These are phyloP conservation scores for Colletotrichum melonis DNA, from an alignment of 2,329 filamentous ascomycete species.

Conservation along the genomic window DNA sequence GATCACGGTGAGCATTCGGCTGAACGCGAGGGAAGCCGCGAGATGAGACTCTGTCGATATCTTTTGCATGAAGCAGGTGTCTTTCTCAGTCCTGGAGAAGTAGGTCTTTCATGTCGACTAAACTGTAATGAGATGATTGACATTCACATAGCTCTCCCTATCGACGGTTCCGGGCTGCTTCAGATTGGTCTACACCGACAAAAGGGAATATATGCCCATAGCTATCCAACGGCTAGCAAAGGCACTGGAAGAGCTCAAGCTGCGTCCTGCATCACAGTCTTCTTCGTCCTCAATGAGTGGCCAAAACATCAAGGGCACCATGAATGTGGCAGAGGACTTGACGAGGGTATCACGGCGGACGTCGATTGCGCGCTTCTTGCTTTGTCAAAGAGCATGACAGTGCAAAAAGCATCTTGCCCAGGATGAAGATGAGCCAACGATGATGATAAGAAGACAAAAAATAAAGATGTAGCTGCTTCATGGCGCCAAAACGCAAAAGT, in stretches of 20 bases:
- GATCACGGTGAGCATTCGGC: neutral
- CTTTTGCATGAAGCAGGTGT: slow-evolving; percentile 5
- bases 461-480: rapidly evolving
- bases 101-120: neutral
- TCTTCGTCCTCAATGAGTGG: neutral
- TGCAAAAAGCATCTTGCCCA: rapidly evolving
- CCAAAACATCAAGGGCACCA: neutral
- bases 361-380: neutral
- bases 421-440: neutral
- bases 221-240: neutral
- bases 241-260: neutral
- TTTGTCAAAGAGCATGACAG: neutral
- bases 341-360: neutral
- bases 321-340: no score
- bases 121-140: neutral
- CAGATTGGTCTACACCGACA: neutral
- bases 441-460: neutral
- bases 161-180: slow-evolving; percentile 10
- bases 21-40: neutral
- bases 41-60: neutral
- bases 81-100: slow-evolving; percentile 14
- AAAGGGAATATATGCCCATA: neutral
- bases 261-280: no score
- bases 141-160: neutral
- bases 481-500: neutral